These are phyloP conservation scores for Tylopilus felleus DNA, from an alignment of 768 basidiomycete genomes.

Conservation along the genomic window DNA sequence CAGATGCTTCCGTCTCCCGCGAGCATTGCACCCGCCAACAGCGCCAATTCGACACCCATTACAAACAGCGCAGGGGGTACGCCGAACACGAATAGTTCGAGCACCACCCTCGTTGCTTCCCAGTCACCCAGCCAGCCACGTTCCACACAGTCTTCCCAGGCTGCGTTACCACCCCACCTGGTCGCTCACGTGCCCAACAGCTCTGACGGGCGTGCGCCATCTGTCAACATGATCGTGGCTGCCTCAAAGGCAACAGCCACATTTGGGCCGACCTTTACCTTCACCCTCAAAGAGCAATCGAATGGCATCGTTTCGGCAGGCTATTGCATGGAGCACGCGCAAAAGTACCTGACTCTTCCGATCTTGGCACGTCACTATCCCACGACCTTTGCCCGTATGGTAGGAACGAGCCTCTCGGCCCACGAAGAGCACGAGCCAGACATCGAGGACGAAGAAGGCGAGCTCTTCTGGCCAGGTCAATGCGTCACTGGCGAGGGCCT, in stretches of 20 bases:
- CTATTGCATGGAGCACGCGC: constrained; percentile 44
- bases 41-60: constrained; percentile 75
- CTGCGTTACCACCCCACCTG: constrained; percentile 41
- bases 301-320: constrained; percentile 41
- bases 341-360: constrained; percentile 59
- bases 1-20: constrained; percentile 80
- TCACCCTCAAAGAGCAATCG: constrained; percentile 29
- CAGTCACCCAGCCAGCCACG: constrained; percentile 28
- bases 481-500: constrained; percentile 71
- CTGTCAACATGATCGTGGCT: constrained; percentile 28
- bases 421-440: constrained; percentile 78
- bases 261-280: constrained; percentile 26
- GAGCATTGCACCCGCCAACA: constrained; percentile 61
- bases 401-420: constrained; percentile 56
- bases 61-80: constrained; percentile 53
- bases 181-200: constrained; percentile 27
- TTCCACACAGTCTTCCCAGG: constrained; percentile 28
- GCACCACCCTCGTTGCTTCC: constrained; percentile 22
- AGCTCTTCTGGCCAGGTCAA: constrained; percentile 82
- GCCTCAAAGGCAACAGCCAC: constrained; percentile 31
- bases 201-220: constrained; percentile 29
- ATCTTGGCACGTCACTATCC: constrained; percentile 71
- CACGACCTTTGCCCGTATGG: constrained; percentile 69
- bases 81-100: constrained; percentile 39
- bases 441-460: constrained; percentile 82